Conservation (phyloP, 495 filamentous ascomycete genomes). For the Aspergillus mulundensis region DNA sequence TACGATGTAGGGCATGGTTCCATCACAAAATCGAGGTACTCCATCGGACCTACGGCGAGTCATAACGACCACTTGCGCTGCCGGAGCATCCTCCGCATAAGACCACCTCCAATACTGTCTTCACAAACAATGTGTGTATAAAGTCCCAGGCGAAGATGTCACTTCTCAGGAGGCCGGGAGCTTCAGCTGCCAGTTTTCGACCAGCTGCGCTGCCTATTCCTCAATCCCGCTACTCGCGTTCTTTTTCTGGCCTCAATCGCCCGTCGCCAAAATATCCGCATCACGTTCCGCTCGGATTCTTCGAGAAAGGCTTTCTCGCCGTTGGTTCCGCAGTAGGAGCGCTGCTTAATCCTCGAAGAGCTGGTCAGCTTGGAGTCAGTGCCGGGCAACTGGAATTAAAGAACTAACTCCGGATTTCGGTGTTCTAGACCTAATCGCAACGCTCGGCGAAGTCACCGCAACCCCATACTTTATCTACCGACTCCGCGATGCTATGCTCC, state of each 20-base stretch:
- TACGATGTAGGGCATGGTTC: no score
- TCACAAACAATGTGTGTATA: constrained; percentile 7
- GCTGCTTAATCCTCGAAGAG: constrained; percentile 74
- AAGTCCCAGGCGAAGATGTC: constrained; percentile 27
- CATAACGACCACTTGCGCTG: constrained; percentile 17
- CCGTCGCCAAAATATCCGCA: constrained; percentile 73
- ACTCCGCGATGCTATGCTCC: constrained; percentile 87
- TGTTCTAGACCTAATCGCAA: constrained; percentile 77
- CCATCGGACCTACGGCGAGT: constrained; percentile 21
- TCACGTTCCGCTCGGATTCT: constrained; percentile 79
- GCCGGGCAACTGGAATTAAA: background rate
- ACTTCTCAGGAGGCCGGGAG: constrained; percentile 25
- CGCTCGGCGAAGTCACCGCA: constrained; percentile 88
- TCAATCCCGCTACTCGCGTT: constrained; percentile 21
- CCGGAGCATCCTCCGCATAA: constrained; percentile 24
- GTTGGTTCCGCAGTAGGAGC: constrained; percentile 78
- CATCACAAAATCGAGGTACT: no score
- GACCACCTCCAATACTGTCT: constrained; percentile 20
- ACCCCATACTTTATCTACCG: constrained; percentile 94
- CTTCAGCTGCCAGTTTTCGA: constrained; percentile 15
- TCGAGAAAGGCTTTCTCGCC: constrained; percentile 74
- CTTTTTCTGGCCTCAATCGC: constrained; percentile 75
- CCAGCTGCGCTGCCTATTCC: constrained; percentile 11
- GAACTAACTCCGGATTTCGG: background rate
- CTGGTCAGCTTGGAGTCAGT: constrained; percentile 43